phyloP scores from a whole-genome alignment of 1,284 basidiomycete species.

The Schizophyllum amplum region DNA sequence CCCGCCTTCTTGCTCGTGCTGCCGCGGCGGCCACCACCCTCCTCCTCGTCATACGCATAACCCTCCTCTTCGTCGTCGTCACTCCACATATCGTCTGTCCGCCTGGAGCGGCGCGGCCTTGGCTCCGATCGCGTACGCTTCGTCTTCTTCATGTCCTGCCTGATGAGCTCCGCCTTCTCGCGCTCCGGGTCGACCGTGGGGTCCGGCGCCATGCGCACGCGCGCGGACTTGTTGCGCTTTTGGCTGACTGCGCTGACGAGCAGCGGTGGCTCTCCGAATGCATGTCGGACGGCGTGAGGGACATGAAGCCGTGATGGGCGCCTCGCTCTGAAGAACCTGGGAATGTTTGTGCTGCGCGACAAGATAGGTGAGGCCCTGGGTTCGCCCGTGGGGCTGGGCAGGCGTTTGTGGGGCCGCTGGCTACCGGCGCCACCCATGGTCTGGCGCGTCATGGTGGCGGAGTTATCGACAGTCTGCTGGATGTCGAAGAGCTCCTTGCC shows the following conservation, averaged over 20 bases:
- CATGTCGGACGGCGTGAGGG: slow-evolving; percentile 81
- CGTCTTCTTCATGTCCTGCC: slow-evolving; percentile 54
- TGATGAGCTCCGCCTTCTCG: slow-evolving; percentile 63
- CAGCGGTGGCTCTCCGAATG: slow-evolving; percentile 83
- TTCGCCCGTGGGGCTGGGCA: slow-evolving; percentile 24
- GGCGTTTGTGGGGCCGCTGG: slow-evolving; percentile 28
- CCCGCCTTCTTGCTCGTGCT: slow-evolving; percentile 34
- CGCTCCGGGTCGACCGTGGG: slow-evolving; percentile 66
- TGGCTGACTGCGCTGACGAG: slow-evolving; percentile 82
- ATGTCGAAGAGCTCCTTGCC: slow-evolving; percentile 91
- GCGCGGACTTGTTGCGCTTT: slow-evolving; percentile 73
- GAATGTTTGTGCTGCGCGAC: slow-evolving; percentile 86
- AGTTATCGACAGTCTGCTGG: slow-evolving; percentile 64
- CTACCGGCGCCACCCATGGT: slow-evolving; percentile 28
- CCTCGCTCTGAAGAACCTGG: slow-evolving; percentile 79
- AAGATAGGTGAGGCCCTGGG: slow-evolving; percentile 77
- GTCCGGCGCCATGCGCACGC: slow-evolving; percentile 68
- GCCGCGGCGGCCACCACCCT: slow-evolving; percentile 26
- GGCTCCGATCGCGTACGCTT: slow-evolving; percentile 38
- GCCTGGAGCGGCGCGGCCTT: slow-evolving; percentile 27
- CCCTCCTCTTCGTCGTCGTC: slow-evolving; percentile 55
- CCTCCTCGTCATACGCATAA: slow-evolving; percentile 44
- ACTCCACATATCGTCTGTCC: slow-evolving; percentile 45
- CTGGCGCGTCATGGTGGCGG: slow-evolving; percentile 26
- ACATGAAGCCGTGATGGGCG: slow-evolving; percentile 74